These are phyloP conservation scores for Iberis amara DNA, from an alignment of 441 rosid species.

Conservation along the genomic window DNA sequence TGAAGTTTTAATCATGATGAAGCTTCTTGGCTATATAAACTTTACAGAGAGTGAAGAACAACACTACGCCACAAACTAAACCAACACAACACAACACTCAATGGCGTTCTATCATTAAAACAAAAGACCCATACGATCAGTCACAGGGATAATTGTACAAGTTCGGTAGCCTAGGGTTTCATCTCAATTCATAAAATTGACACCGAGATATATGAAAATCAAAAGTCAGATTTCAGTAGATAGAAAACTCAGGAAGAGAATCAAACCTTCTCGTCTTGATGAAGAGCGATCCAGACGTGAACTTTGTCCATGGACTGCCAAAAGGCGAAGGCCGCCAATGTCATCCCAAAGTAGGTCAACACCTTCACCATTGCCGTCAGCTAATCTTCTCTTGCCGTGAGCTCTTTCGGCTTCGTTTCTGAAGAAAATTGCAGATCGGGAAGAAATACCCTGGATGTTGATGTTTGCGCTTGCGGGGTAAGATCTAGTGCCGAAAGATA, in stretches of 20 bases:
- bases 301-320: conserved; percentile 60
- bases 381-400: conserved; percentile 2
- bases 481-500: no score
- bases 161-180: conserved; percentile 21
- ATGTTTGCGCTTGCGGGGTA: no score
- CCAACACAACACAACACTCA: background rate
- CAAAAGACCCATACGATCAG: background rate
- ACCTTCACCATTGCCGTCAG: conserved; percentile 43
- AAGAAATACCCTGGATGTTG: no score
- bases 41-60: background rate
- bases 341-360: conserved; percentile 50
- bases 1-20: no score
- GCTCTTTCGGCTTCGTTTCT: background rate
- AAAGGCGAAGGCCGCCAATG: conserved; percentile 57
- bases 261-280: conserved; percentile 59
- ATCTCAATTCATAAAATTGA: background rate
- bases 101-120: no score
- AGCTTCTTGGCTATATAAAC: no score
- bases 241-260: background rate
- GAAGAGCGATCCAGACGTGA: conserved; percentile 78
- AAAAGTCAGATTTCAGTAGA: background rate
- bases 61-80: background rate
- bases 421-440: no score
- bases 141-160: no score
- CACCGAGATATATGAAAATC: no score